Evolutionary conservation across 345 rosid genomes (phyloP), one percentile per base, ranked within the genome.

Genomic region (Dimocarpus longan): DNA sequence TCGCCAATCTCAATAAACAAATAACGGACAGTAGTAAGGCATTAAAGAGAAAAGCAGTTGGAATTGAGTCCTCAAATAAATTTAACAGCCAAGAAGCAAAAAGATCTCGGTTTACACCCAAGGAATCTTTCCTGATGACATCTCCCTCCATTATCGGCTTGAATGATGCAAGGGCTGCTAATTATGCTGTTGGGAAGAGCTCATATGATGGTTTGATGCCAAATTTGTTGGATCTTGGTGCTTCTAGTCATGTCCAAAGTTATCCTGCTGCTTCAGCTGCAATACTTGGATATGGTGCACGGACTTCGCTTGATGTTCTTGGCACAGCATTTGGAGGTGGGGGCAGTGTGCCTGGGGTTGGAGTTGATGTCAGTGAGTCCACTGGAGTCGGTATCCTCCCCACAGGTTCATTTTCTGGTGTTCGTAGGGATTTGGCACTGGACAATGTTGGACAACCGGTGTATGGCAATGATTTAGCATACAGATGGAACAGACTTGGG

Each of bases 31-130:
- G 84, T 26, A 83, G 76, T 78, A 83, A 75, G 46, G 73, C 80
- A 16, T 68, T 83, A 21, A 86, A 87, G 79, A 89, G 90, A 80
- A 88, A 84, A 84, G 75, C 64, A 57, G 89, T 86, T 64, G 88
- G 81, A 76, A 84, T 37, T 37, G 87, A 42, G 13, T 75, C 84
- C 18, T 54, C 83, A 15, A 74, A 82, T 70, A 80, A 76, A 50
- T 70, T 71, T 76, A 80, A 63, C 78, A 77, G 79, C 83, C 90
- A 84, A 78, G 91, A 85, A 78, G 68, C 70, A 63, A 93, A 93
- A 85, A 93, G 88, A 13, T 81, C 74, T 1, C 82, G 87, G 66
- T 59, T 86, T 54, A 39, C 87, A 16, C 81, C 78, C 42, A 68
- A 82, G 69, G 85, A 79, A 75, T 80, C 88, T 75, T 79, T 88